Evolutionary conservation across 1,139 yeast genomes (phyloP), one percentile per base, ranked within the genome.

Genomic region (Pichia norvegensis): DNA sequence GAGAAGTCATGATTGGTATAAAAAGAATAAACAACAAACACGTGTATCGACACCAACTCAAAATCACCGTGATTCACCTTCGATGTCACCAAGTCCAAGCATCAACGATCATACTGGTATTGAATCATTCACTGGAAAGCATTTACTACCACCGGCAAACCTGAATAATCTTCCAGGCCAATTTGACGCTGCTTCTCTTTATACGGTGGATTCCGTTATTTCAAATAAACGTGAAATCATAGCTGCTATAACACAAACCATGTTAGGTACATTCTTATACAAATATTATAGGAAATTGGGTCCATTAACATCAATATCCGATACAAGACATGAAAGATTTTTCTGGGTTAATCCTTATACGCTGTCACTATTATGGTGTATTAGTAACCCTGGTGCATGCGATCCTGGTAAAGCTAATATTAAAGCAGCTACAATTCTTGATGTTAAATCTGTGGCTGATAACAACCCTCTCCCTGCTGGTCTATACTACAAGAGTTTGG

Each of bases 291-390:
- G 95, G 45, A 77, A 80, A 51, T 68, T 85, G 48, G 86, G 94
- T 13, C 84, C 87, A 16, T 72, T 86, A 46, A 77, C 84, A 44
- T 78, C 87, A 1, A 76, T 87, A 39, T 77, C 94, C 0, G 92
- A 85, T 47, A 77, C 76, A 43, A 76, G 97, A 50, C 98, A 92
- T 60, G 94, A 85, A 61, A 74, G 97, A 53, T 92, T 80, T 65
- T 92, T 92, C 74, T 92, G 97, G 97, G 80, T 92, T 38, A 95
- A 92, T 66, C 98, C 98, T 9, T 90, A 88, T 63, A 83, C 95
- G 4, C 68, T 87, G 67, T 86, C 96, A 0, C 71, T 92, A 47
- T 88, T 87, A 64, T 92, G 98, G 98, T 82, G 92, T 10, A 75
- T 78, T 16, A 74, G 79, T 11, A 86, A 85, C 59, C 97, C 97